Conservation (phyloP, 2,329 filamentous ascomycete genomes). For the Stagonosporopsis chrysanthemi region DNA sequence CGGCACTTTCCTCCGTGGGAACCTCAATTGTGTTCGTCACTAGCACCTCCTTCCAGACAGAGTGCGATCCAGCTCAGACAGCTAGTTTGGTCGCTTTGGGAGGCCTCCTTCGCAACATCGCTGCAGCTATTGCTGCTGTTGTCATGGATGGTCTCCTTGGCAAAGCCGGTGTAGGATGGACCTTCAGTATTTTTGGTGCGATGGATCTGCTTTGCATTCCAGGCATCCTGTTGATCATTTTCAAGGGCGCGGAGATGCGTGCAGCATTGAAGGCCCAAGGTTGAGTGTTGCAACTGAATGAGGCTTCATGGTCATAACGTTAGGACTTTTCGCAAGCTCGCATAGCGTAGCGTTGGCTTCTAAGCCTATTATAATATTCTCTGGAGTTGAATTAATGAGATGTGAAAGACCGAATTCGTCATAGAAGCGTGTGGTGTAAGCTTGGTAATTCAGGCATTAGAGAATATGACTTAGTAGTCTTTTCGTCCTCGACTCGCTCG, state of each 20-base stretch:
- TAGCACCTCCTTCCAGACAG: constrained; percentile 53
- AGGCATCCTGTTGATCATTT: constrained; percentile 31
- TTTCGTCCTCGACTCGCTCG: no score
- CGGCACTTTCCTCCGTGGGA: constrained; percentile 50
- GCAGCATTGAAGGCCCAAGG: constrained; percentile 28
- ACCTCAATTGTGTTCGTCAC: constrained; percentile 52
- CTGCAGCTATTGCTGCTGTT: constrained; percentile 50
- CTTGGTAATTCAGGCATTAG: no score
- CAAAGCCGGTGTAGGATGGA: constrained; percentile 51
- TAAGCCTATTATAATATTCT: background rate
- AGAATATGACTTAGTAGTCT: no score
- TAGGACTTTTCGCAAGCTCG: background rate
- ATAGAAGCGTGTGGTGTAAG: no score
- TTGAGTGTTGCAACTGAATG: constrained; percentile 3
- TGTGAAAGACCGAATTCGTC: background rate
- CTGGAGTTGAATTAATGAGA: background rate
- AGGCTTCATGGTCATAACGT: background rate
- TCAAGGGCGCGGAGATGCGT: constrained; percentile 33
- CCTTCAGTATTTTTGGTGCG: constrained; percentile 50
- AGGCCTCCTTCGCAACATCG: constrained; percentile 52
- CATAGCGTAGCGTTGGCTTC: constrained; percentile 16
- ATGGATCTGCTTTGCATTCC: constrained; percentile 43
- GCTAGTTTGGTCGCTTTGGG: constrained; percentile 53
- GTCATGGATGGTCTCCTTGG: constrained; percentile 47
- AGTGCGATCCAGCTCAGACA: constrained; percentile 50